phyloP scores from a whole-genome alignment of 768 basidiomycete genomes.

The Lentinula sp. region DNA sequence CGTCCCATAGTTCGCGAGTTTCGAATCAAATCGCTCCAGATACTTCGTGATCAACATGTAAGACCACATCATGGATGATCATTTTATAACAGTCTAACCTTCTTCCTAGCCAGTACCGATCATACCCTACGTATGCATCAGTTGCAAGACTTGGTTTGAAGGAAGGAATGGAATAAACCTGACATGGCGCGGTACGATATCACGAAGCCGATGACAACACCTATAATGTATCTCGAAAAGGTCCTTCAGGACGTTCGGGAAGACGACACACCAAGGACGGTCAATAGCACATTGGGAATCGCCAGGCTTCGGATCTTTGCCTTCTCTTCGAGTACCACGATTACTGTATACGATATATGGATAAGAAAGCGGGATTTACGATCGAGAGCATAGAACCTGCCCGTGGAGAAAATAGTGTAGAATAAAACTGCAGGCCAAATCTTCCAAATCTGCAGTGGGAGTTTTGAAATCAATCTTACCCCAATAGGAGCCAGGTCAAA shows the following conservation, averaged over 20 bases:
- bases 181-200: slow-evolving; percentile 11
- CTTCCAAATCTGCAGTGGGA: slow-evolving; percentile 1
- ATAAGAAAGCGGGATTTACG: background rate
- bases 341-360: background rate
- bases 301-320: background rate
- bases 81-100: slow-evolving; percentile 1
- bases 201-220: slow-evolving; percentile 45
- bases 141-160: background rate
- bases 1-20: slow-evolving; percentile 43
- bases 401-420: slow-evolving; percentile 7
- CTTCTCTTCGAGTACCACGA: slow-evolving; percentile 4
- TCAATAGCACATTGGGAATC: slow-evolving; percentile 7
- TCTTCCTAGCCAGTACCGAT: slow-evolving; percentile 33
- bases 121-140: slow-evolving; percentile 16
- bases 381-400: background rate
- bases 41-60: slow-evolving; percentile 20
- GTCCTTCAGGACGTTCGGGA: too few species aligned
- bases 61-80: background rate
- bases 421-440: slow-evolving; percentile 10
- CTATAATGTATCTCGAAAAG: background rate
- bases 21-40: slow-evolving; percentile 32
- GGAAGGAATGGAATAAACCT: background rate
- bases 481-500: background rate
- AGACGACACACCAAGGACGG: slow-evolving; percentile 2
- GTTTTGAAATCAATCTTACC: background rate